These are phyloP conservation scores for Podospora pseudopauciseta DNA, from an alignment of 495 filamentous ascomycete genomes.

Conservation along the genomic window DNA sequence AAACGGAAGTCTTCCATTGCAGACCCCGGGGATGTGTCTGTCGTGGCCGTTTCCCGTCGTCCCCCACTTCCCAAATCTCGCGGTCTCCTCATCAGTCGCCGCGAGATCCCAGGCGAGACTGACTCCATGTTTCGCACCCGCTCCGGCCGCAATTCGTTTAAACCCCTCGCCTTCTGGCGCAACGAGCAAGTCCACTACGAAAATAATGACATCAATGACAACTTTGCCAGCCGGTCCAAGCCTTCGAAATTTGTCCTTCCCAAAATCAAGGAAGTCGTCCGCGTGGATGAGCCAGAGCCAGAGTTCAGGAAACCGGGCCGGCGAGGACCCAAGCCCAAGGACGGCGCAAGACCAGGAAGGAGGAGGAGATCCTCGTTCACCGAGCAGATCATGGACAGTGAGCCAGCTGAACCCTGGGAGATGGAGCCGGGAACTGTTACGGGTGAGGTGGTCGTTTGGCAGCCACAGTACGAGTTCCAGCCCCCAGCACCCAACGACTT, in stretches of 20 bases:
- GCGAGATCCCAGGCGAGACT: constrained; percentile 56
- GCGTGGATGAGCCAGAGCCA: constrained; percentile 59
- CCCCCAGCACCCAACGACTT: constrained; percentile 44
- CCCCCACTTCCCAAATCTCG: constrained; percentile 55
- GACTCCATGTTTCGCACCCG: constrained; percentile 49
- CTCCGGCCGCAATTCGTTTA: constrained; percentile 55
- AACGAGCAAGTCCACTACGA: constrained; percentile 74
- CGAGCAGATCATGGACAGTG: constrained; percentile 39
- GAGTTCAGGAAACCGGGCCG: constrained; percentile 8
- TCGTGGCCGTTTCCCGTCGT: constrained; percentile 39
- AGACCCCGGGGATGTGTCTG: constrained; percentile 38
- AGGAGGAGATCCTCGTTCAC: constrained; percentile 12
- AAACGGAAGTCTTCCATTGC: constrained; percentile 39
- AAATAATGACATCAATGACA: constrained; percentile 46
- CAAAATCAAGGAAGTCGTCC: constrained; percentile 68
- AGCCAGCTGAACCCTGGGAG: constrained; percentile 52
- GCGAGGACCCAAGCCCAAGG: neutral
- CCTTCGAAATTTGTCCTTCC: constrained; percentile 53
- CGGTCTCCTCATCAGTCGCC: constrained; percentile 67
- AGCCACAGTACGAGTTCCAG: constrained; percentile 42
- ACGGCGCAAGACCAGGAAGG: constrained; percentile 8
- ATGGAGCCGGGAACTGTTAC: constrained; percentile 41
- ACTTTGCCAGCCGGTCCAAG: constrained; percentile 29
- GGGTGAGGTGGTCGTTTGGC: constrained; percentile 47
- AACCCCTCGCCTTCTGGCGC: constrained; percentile 83